These are phyloP conservation scores for Eucalyptus lansdowneana DNA, from an alignment of 345 rosid species.

Conservation along the genomic window DNA sequence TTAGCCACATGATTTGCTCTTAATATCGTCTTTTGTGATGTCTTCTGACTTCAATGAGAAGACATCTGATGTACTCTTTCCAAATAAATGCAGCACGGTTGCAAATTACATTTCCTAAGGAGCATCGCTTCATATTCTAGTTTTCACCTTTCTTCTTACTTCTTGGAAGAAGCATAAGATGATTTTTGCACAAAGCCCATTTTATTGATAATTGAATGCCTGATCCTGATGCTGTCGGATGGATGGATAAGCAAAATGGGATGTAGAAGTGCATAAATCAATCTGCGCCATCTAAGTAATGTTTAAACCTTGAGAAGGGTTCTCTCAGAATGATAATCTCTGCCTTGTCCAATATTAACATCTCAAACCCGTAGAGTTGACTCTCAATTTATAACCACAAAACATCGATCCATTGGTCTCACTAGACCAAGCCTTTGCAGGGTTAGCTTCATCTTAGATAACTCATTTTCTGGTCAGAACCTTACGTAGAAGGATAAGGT, in stretches of 20 bases:
- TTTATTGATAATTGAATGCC: background rate
- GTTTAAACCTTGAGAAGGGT: background rate
- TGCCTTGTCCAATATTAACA: background rate
- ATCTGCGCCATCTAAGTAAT: background rate
- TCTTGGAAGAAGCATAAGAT: background rate
- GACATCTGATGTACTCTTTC: background rate
- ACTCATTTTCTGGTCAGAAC: background rate
- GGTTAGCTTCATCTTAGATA: background rate
- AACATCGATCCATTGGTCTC: background rate
- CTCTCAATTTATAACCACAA: background rate
- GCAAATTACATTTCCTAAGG: background rate
- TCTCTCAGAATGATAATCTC: background rate
- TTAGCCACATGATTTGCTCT: background rate
- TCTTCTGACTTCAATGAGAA: background rate
- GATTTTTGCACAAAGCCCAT: background rate
- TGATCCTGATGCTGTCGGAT: background rate
- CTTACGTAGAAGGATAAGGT: background rate
- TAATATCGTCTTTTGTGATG: background rate
- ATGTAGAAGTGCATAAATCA: background rate
- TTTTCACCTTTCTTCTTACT: background rate
- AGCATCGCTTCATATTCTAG: background rate
- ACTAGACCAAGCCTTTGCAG: background rate
- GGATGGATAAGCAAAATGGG: background rate
- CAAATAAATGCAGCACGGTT: background rate
- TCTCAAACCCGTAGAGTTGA: background rate